These are phyloP conservation scores for Phytophthora pistaciae DNA, from an alignment of 352 stramenopile species.

Conservation along the genomic window DNA sequence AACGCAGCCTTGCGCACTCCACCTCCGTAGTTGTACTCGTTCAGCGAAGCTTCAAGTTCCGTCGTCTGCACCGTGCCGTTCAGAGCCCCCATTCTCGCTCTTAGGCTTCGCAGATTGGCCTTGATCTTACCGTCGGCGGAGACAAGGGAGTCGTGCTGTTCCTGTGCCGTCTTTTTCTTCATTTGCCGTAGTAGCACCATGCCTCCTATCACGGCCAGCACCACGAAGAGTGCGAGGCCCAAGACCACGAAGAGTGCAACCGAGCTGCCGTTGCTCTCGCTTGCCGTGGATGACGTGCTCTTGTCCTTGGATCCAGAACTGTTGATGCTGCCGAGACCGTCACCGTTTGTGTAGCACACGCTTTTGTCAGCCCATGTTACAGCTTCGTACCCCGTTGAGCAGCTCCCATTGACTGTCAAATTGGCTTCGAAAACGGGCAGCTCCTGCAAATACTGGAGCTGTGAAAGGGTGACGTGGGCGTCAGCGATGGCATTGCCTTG, in stretches of 20 bases:
- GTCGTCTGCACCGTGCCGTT: conserved; percentile 32
- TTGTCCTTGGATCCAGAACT: conserved; percentile 39
- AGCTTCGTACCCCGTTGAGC: conserved; percentile 53
- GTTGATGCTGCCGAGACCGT: conserved; percentile 52
- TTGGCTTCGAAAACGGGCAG: conserved; percentile 59
- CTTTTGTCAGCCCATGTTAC: conserved; percentile 61
- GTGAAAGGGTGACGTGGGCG: conserved; percentile 56
- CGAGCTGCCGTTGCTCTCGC: conserved; percentile 27
- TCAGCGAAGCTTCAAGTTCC: conserved; percentile 45
- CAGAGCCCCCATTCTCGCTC: conserved; percentile 34
- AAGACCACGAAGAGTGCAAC: conserved; percentile 53
- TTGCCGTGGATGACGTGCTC: conserved; percentile 40
- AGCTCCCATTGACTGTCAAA: conserved; percentile 48
- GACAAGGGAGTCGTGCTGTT: conserved; percentile 38
- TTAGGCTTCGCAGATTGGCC: conserved; percentile 41
- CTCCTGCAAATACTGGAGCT: conserved; percentile 66
- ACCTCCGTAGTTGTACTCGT: conserved; percentile 49
- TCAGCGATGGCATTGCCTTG: conserved; percentile 62
- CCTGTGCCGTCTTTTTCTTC: conserved; percentile 57
- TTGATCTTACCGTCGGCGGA: conserved; percentile 54
- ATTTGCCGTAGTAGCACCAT: conserved; percentile 67
- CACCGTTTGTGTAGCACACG: conserved; percentile 55
- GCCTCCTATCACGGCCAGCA: conserved; percentile 59
- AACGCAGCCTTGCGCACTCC: conserved; percentile 66
- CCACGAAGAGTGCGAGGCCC: conserved; percentile 45